A percentile compares a stretch with the other conserved stretches of the same genome.
These are phyloP conservation scores for Yamadazyma tumulicola DNA, from an alignment of 805 yeast species.

Conservation along the genomic window DNA sequence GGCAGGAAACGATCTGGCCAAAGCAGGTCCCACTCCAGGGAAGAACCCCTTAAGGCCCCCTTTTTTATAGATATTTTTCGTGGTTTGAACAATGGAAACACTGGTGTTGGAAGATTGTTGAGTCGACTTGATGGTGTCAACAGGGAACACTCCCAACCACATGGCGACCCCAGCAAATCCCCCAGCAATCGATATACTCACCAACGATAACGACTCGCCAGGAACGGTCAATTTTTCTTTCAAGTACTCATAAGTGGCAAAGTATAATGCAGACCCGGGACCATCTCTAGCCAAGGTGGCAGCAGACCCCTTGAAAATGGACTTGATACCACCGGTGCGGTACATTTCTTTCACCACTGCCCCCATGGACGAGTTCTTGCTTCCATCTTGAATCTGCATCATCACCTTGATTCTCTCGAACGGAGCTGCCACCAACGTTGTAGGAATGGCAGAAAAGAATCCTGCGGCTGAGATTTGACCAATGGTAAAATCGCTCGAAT, in stretches of 20 bases:
- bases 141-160: slow-evolving; percentile 96
- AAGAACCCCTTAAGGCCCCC: slow-evolving; percentile 90
- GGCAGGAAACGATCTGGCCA: slow-evolving; percentile 93
- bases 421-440: slow-evolving; percentile 96
- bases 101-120: slow-evolving; percentile 63
- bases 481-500: slow-evolving; percentile 48
- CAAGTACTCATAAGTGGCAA: slow-evolving; percentile 86
- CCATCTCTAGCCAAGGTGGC: slow-evolving; percentile 97
- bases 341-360: slow-evolving; percentile 67
- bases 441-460: slow-evolving; percentile 89
- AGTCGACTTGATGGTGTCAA: slow-evolving; percentile 87
- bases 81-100: slow-evolving; percentile 59
- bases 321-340: slow-evolving; percentile 74
- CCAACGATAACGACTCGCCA: slow-evolving; percentile 55
- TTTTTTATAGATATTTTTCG: slow-evolving; percentile 62
- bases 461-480: slow-evolving; percentile 87
- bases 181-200: slow-evolving; percentile 84
- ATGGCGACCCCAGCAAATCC: slow-evolving; percentile 94
- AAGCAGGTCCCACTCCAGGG: slow-evolving; percentile 97
- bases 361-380: slow-evolving; percentile 45
- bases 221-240: slow-evolving; percentile 60
- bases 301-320: slow-evolving; percentile 84
- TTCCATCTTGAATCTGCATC: slow-evolving; percentile 67
- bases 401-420: slow-evolving; percentile 94
- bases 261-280: slow-evolving; percentile 93